Base-by-base conservation (phyloP, 1,139 yeast species). In the Lodderomyces jiufengensis region DNA sequence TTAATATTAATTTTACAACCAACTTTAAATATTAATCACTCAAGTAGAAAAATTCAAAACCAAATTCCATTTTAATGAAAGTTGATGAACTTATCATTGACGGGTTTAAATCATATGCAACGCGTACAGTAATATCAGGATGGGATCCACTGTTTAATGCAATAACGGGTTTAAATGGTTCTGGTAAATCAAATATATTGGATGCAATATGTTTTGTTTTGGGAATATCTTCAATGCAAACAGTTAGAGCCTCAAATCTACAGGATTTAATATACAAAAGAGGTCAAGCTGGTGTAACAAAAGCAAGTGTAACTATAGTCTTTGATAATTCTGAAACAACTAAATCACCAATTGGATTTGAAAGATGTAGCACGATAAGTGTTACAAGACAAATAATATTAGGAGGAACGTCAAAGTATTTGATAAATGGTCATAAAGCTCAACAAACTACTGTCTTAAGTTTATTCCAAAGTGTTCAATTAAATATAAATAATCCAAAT, bases 121-220 rank as follows among this genome's bases (percentile, higher is more conserved):
- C 95, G 1, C 84, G 98, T 66, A 92, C 98, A 0, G 97, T 90
- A 27, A 86, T 94, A 21, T 78, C 95, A 1, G 86, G 82, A 23
- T 94, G 98, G 97, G 98, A 94, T 58, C 76, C 87, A 1, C 95
- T 84, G 59, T 94, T 94, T 63, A 94, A 94, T 62, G 96, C 98
- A 50, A 92, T 94, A 55, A 94, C 99, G 0, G 98, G 99, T 9
- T 71, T 92, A 40, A 94, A 94, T 57, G 99, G 99, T 9, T 87
- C 97, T 1, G 99, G 98, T 9, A 94, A 92, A 55, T 88, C 96
- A 14, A 92, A 92, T 58, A 88, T 92, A 41, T 67, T 92, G 33
- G 98, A 94, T 61, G 95, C 98, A 39, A 92, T 92, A 38, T 94
- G 98, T 62, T 94, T 94, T 61, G 99, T 94, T n/a, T 71, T 94